phyloP scores from a whole-genome alignment of 768 basidiomycete genomes.

The Boletus eberwhitei region DNA sequence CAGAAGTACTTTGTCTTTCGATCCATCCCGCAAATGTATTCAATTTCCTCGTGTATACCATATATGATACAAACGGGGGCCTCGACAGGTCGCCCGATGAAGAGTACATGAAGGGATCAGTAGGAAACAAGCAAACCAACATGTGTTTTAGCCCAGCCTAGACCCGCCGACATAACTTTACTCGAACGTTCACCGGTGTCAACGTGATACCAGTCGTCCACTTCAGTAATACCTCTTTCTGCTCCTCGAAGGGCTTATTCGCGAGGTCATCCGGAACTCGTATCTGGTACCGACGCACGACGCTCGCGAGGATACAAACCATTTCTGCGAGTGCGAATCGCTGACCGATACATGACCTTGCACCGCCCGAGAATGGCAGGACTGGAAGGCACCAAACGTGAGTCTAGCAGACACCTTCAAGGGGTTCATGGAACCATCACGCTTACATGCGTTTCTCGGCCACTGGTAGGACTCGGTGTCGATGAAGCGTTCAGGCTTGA shows the following conservation, averaged over 20 bases:
- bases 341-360: conserved; percentile 48
- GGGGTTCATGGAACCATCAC: background rate
- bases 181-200: conserved; percentile 30
- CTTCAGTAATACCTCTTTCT: conserved; percentile 31
- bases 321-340: conserved; percentile 45
- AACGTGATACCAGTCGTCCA: conserved; percentile 39
- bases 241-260: conserved; percentile 28
- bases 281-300: conserved; percentile 42
- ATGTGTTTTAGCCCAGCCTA: background rate
- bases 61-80: background rate
- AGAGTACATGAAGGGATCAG: background rate
- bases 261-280: conserved; percentile 37
- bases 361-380: conserved; percentile 44
- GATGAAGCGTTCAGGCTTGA: conserved; percentile 50
- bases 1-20: background rate
- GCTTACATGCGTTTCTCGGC: conserved; percentile 50
- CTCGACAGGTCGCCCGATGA: background rate
- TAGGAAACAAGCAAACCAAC: background rate
- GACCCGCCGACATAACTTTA: conserved; percentile 22
- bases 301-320: conserved; percentile 40
- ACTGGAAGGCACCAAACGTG: conserved; percentile 24
- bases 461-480: conserved; percentile 48
- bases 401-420: background rate
- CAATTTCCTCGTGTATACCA: background rate
- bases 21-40: background rate